Evolutionary conservation across 2,329 filamentous ascomycete species (phyloP).

Genomic region (Pseudogymnoascus pannorum): DNA sequence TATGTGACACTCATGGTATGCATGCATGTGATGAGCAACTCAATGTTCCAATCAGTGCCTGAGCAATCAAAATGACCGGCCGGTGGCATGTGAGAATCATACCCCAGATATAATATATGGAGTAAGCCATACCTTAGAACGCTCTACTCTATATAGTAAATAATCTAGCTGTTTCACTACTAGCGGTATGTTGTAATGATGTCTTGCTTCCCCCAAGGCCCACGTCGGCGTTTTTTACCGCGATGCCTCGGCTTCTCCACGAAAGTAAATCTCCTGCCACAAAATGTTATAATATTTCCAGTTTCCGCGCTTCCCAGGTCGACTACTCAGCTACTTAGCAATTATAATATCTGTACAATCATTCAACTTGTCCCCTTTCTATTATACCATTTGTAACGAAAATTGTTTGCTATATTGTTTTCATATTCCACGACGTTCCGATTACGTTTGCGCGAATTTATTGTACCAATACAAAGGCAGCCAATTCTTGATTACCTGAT

Average conservation of each 20-base stretch:
- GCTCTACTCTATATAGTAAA: background rate
- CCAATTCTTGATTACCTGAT: constrained; percentile 1
- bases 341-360: background rate
- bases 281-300: constrained; percentile 4
- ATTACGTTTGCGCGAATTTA: constrained; percentile 5
- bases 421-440: background rate
- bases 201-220: background rate
- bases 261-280: background rate
- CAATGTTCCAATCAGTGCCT: background rate
- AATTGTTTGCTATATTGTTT: background rate
- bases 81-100: background rate
- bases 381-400: constrained; percentile 8
- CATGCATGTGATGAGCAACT: background rate
- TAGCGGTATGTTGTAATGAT: background rate
- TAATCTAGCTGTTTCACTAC: background rate
- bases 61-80: background rate
- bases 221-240: background rate
- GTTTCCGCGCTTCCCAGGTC: background rate
- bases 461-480: constrained; percentile 2
- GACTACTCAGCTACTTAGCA: background rate
- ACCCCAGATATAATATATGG: constrained; percentile 1
- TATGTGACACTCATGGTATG: background rate
- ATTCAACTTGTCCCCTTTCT: background rate
- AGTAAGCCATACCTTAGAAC: background rate
- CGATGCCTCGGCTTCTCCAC: constrained; percentile 7